phyloP scores from a whole-genome alignment of 306 rosid species.

The Pterocarpus macrocarpus region DNA sequence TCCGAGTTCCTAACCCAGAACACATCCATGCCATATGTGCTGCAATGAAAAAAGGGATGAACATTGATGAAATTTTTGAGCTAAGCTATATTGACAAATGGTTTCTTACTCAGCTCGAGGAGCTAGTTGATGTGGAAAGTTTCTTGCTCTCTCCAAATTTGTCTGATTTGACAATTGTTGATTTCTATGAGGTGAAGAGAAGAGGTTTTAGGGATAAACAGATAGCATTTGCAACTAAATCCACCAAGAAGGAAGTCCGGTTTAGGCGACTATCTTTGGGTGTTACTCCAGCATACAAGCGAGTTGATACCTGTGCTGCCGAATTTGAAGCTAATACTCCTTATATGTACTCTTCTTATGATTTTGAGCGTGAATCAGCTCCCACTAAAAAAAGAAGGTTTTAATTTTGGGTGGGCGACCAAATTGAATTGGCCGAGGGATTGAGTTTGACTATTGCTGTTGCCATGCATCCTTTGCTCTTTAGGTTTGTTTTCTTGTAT shows the following conservation, averaged over 20 bases:
- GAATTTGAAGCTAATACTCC: conserved; percentile 99
- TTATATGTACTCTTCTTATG: conserved; percentile 99
- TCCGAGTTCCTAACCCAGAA: conserved; percentile 94
- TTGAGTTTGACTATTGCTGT: conserved; percentile 99
- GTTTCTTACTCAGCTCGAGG: conserved; percentile 91
- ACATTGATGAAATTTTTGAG: conserved; percentile 80
- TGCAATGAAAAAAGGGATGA: conserved; percentile 97
- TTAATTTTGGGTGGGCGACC: conserved; percentile 98
- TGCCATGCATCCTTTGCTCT: conserved; percentile 96
- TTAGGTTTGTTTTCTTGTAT: conserved; percentile 63
- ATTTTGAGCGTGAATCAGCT: conserved; percentile 93
- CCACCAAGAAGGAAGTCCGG: conserved; percentile 83
- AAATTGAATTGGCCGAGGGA: conserved; percentile 98
- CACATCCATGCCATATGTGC: conserved; percentile 91
- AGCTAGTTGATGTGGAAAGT: conserved; percentile 85
- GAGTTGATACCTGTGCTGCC: conserved; percentile 99
- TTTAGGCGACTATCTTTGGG: conserved; percentile 71
- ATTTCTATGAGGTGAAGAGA: conserved; percentile 85
- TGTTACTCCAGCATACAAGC: conserved; percentile 83
- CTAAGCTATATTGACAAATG: conserved; percentile 88
- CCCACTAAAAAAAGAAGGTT: conserved; percentile 90
- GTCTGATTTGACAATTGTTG: conserved; percentile 71
- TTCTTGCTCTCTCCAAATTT: conserved; percentile 69
- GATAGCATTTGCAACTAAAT: conserved; percentile 91
- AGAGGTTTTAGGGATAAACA: conserved; percentile 99